phyloP scores from a whole-genome alignment of 2,329 filamentous ascomycete genomes.

The Clarireedia homoeocarpa region DNA sequence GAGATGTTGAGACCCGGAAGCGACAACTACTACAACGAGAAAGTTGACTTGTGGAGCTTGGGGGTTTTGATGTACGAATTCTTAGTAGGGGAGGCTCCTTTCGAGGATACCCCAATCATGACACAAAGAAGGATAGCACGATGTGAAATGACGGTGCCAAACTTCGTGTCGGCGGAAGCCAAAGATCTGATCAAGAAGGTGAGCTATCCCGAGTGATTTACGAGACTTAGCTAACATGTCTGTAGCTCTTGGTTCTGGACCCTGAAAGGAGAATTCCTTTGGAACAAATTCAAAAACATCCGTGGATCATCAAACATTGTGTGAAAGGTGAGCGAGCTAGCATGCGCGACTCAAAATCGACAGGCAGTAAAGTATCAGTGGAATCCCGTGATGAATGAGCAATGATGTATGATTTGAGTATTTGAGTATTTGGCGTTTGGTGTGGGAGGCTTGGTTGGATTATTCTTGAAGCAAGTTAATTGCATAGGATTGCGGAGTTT shows the following conservation, averaged over 20 bases:
- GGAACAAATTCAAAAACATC: conserved; percentile 80
- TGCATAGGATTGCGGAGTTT: conserved; percentile 26
- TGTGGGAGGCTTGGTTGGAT: neutral
- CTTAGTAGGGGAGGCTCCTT: conserved; percentile 88
- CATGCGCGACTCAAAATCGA: conserved; percentile 29
- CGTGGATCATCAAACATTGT: conserved; percentile 97
- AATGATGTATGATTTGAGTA: conserved; percentile 19
- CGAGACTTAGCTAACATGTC: conserved; percentile 18
- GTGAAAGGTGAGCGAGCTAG: conserved; percentile 35
- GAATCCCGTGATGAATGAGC: conserved; percentile 22
- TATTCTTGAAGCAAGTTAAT: conserved; percentile 15
- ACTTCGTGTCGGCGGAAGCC: conserved; percentile 84
- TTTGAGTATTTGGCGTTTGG: conserved; percentile 20
- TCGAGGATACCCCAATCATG: conserved; percentile 92
- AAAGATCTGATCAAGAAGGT: conserved; percentile 88
- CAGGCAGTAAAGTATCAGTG: conserved; percentile 24
- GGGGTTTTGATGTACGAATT: conserved; percentile 97
- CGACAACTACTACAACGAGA: conserved; percentile 88
- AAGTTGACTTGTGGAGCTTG: conserved; percentile 93
- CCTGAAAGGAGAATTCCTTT: conserved; percentile 89
- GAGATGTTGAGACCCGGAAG: conserved; percentile 84
- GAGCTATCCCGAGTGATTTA: conserved; percentile 27
- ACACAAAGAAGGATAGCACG: conserved; percentile 83
- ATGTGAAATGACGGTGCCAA: conserved; percentile 87
- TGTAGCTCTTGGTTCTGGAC: conserved; percentile 76